These are phyloP conservation scores for Cylindrodendrum hubeiense DNA, from an alignment of 2,329 filamentous ascomycete species.

Conservation along the genomic window DNA sequence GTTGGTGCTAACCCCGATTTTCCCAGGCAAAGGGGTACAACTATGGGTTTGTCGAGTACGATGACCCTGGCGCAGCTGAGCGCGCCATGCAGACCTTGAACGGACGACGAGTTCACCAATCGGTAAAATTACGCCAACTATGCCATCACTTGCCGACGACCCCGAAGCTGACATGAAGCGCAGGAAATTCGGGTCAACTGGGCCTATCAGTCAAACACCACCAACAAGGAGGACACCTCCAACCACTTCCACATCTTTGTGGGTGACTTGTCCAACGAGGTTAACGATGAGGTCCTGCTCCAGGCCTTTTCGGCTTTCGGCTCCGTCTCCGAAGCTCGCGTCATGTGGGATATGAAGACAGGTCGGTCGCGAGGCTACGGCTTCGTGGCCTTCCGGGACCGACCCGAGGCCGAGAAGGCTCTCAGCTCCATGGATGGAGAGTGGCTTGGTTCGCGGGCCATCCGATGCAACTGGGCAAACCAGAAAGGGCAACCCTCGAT, in stretches of 20 bases:
- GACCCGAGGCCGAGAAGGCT: constrained; percentile 93
- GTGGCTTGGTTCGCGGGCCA: constrained; percentile 97
- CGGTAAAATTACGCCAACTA: constrained; percentile 64
- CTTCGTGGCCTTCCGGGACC: constrained; percentile 97
- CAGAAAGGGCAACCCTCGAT: constrained; percentile 99
- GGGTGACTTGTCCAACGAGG: constrained; percentile 96
- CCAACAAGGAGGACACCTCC: constrained; percentile 96
- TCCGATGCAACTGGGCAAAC: constrained; percentile 99
- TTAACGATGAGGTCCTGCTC: constrained; percentile 94
- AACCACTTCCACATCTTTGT: constrained; percentile 99
- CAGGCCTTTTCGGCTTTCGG: constrained; percentile 98
- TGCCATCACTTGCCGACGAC: constrained; percentile 18
- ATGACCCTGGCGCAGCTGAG: constrained; percentile 96
- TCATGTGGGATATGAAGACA: constrained; percentile 99
- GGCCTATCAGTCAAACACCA: constrained; percentile 97
- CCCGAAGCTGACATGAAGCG: constrained; percentile 36
- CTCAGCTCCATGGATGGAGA: constrained; percentile 98
- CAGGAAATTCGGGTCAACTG: constrained; percentile 99
- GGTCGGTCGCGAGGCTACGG: constrained; percentile 97
- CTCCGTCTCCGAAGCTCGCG: constrained; percentile 94
- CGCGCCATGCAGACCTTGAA: constrained; percentile 98
- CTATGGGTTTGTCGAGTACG: constrained; percentile 99
- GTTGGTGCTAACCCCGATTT: constrained; percentile 40
- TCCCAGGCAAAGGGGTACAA: constrained; percentile 93
- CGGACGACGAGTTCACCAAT: constrained; percentile 93